Evolutionary conservation across 1,284 basidiomycete genomes (phyloP).

Genomic region (Coniferiporia sulphurascens): DNA sequence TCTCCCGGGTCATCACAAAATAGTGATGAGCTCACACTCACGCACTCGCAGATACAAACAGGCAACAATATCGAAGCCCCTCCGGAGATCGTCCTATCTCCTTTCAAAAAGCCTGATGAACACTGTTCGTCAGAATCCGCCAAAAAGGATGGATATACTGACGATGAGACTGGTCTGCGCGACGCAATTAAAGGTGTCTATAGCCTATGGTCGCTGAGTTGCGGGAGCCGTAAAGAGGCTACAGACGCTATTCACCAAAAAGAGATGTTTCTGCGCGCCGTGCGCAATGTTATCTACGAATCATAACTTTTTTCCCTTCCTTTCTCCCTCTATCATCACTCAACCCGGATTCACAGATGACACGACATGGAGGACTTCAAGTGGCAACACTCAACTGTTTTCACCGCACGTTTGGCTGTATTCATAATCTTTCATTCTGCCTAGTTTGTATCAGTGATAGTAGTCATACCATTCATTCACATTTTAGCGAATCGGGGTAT

Average conservation of each 20-base stretch:
- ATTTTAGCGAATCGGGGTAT: not conserved
- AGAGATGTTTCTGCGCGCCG: conserved; percentile 36
- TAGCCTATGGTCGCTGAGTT: conserved; percentile 41
- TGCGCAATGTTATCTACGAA: conserved; percentile 19
- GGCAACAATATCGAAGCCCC: not conserved
- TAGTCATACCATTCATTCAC: not conserved
- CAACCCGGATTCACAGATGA: not conserved
- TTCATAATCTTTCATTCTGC: not conserved
- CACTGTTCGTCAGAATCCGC: not conserved
- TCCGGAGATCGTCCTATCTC: conserved; percentile 20
- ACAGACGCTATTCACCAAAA: conserved; percentile 24
- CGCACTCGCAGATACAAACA: not conserved
- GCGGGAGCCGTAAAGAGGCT: conserved; percentile 17
- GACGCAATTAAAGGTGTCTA: conserved; percentile 46
- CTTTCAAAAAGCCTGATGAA: not conserved
- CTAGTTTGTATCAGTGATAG: not conserved
- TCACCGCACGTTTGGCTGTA: not conserved
- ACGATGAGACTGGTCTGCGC: conserved; percentile 24
- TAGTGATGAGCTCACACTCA: conserved; percentile 5
- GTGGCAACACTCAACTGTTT: not conserved
- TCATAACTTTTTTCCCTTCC: not conserved
- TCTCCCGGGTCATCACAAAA: conserved; percentile 1
- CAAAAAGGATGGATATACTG: not conserved
- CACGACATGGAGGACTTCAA: no score
- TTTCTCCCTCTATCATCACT: not conserved